Conservation (phyloP, 192 early-diverging fungal genomes). For the Helicostylum pulchrum region DNA sequence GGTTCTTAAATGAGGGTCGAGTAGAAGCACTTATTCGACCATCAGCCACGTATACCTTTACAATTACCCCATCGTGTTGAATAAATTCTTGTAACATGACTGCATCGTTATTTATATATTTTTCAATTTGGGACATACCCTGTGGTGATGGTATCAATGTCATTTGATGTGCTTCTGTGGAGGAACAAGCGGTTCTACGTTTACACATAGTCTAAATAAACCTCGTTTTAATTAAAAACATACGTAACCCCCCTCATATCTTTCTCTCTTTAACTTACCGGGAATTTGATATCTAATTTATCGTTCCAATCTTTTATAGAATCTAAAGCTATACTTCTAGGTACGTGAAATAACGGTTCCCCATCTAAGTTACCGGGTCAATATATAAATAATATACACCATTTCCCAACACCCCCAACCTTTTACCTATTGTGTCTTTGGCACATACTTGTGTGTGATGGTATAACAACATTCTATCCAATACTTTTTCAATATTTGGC, state of each 20-base stretch:
- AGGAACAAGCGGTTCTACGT: constrained; percentile 32
- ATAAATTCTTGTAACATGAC: constrained; percentile 40
- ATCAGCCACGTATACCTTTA: constrained; percentile 37
- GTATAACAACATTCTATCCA: constrained; percentile 26
- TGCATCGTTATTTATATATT: constrained; percentile 19
- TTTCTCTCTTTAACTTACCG: constrained; percentile 11
- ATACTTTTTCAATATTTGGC: constrained; percentile 23
- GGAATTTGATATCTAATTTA: constrained; percentile 17
- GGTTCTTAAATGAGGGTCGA: constrained; percentile 35
- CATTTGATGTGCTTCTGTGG: constrained; percentile 37
- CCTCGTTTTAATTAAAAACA: background rate
- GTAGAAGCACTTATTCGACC: constrained; percentile 17
- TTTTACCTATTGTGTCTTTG: background rate
- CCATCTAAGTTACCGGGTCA: background rate
- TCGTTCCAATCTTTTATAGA: background rate
- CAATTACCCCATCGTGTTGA: constrained; percentile 36
- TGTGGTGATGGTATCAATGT: constrained; percentile 20
- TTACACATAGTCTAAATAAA: constrained; percentile 33
- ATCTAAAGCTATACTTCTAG: constrained; percentile 7
- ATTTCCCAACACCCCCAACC: too few species aligned
- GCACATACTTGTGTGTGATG: constrained; percentile 15
- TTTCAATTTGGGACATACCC: background rate
- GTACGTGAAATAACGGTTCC: constrained; percentile 16
- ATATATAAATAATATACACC: too few species aligned
- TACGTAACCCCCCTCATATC: background rate